Evolutionary conservation across 2,329 filamentous ascomycete species (phyloP).

Genomic region (Phaeosphaeriaceae sp.): DNA sequence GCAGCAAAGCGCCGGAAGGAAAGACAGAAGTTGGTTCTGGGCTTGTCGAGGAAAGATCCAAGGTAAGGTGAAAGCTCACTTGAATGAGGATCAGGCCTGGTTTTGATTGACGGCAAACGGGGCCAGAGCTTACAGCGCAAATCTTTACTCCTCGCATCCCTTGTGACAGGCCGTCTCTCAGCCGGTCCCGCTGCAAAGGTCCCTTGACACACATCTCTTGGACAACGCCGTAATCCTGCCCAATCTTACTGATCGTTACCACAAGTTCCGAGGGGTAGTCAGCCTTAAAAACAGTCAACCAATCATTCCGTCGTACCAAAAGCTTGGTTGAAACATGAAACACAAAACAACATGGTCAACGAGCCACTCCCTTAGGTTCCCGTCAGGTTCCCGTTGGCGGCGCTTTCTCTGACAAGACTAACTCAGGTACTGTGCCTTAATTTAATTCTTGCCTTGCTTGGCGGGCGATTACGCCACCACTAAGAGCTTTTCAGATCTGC

Average conservation of each 20-base stretch:
- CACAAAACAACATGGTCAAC: slow-evolving; percentile 31
- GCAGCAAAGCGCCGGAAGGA: slow-evolving; percentile 37
- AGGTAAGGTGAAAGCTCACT: slow-evolving; percentile 30
- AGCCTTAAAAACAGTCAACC: slow-evolving; percentile 27
- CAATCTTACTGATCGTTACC: slow-evolving; percentile 20
- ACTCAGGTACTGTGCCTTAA: slow-evolving; percentile 40
- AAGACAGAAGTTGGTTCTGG: slow-evolving; percentile 39
- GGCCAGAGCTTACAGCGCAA: slow-evolving; percentile 15
- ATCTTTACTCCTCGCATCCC: slow-evolving; percentile 19
- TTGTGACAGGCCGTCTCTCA: slow-evolving; percentile 20
- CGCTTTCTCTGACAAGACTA: slow-evolving; percentile 36
- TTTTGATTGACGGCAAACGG: slow-evolving; percentile 32
- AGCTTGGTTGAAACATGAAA: slow-evolving; percentile 39
- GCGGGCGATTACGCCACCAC: not conserved
- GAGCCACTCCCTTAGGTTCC: slow-evolving; percentile 18
- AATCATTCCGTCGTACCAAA: slow-evolving; percentile 25
- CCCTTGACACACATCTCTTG: slow-evolving; percentile 35
- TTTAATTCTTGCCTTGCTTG: slow-evolving; percentile 19
- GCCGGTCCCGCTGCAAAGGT: slow-evolving; percentile 25
- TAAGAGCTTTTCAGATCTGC: too few species aligned
- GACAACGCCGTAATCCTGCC: slow-evolving; percentile 19
- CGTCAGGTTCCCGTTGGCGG: slow-evolving; percentile 34
- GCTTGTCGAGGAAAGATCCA: slow-evolving; percentile 15
- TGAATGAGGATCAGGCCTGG: slow-evolving; percentile 15
- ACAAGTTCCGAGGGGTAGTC: slow-evolving; percentile 26